These are phyloP conservation scores for Lophiostoma macrostomum DNA, from an alignment of 495 filamentous ascomycete genomes.

Conservation along the genomic window DNA sequence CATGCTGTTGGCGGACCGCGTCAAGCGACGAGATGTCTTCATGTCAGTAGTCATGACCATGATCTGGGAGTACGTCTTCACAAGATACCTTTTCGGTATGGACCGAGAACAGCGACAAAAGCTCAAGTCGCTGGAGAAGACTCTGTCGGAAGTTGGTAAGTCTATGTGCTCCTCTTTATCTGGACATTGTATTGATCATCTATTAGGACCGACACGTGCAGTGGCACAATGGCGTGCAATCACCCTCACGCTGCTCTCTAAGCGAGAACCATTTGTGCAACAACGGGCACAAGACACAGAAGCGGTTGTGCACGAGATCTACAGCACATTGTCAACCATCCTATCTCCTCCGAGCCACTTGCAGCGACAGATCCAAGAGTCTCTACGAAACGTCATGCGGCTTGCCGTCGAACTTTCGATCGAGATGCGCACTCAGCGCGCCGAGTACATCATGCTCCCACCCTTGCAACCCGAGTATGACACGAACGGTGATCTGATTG, in stretches of 20 bases:
- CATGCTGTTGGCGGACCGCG: slow-evolving; percentile 76
- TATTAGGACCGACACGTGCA: slow-evolving; percentile 57
- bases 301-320: slow-evolving; percentile 82
- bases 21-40: slow-evolving; percentile 84
- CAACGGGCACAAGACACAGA: slow-evolving; percentile 84
- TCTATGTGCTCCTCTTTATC: not conserved
- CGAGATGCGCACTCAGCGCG: slow-evolving; percentile 93
- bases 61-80: slow-evolving; percentile 98
- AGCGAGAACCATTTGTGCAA: slow-evolving; percentile 65
- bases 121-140: slow-evolving; percentile 88
- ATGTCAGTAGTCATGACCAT: slow-evolving; percentile 97
- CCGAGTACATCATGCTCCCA: slow-evolving; percentile 96
- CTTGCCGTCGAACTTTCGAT: slow-evolving; percentile 83
- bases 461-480: slow-evolving; percentile 95
- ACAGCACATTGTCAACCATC: slow-evolving; percentile 70
- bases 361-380: slow-evolving; percentile 68
- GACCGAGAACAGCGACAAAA: slow-evolving; percentile 95
- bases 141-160: slow-evolving; percentile 75
- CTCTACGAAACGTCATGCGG: slow-evolving; percentile 76
- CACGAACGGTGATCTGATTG: slow-evolving; percentile 79
- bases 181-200: slow-evolving; percentile 7
- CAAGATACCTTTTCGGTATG: slow-evolving; percentile 96
- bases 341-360: slow-evolving; percentile 78
- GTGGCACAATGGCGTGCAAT: slow-evolving; percentile 95
- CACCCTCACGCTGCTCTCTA: slow-evolving; percentile 82